Evolutionary conservation across 192 early-diverging fungal genomes (phyloP).

Genomic region (Rhizophagus sp.): DNA sequence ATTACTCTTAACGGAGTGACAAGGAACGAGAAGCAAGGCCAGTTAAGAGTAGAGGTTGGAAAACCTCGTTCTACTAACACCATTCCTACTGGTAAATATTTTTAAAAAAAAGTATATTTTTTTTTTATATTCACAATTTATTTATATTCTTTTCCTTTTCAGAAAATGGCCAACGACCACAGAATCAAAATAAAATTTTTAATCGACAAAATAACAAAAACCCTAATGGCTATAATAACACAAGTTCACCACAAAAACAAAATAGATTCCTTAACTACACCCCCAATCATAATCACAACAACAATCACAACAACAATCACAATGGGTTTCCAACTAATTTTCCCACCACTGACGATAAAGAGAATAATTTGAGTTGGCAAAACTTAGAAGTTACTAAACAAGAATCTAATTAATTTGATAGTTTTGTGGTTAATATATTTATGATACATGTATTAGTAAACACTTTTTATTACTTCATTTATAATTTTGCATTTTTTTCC

Average conservation of each 20-base stretch:
- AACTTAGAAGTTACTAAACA: too few species aligned
- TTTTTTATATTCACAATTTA: neutral
- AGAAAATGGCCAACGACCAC: neutral
- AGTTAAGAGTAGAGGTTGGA: neutral
- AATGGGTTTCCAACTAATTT: too few species aligned
- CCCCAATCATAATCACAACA: neutral
- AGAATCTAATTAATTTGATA: too few species aligned
- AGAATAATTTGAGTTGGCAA: too few species aligned
- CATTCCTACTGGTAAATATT: neutral
- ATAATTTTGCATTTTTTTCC: too few species aligned
- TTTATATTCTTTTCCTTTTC: neutral
- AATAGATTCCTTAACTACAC: neutral
- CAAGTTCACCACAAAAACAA: neutral
- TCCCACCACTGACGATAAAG: too few species aligned
- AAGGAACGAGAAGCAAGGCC: neutral
- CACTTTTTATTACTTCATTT: too few species aligned
- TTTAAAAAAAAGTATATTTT: too few species aligned
- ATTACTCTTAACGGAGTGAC: neutral
- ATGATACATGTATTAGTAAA: too few species aligned
- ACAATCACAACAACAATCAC: neutral
- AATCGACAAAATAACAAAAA: neutral
- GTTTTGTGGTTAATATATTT: too few species aligned
- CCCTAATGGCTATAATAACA: neutral
- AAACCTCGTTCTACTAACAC: neutral
- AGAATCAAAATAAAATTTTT: neutral